Base-by-base conservation (phyloP, 2,329 filamentous ascomycete species). In the Dendrostoma leiphaemia region DNA sequence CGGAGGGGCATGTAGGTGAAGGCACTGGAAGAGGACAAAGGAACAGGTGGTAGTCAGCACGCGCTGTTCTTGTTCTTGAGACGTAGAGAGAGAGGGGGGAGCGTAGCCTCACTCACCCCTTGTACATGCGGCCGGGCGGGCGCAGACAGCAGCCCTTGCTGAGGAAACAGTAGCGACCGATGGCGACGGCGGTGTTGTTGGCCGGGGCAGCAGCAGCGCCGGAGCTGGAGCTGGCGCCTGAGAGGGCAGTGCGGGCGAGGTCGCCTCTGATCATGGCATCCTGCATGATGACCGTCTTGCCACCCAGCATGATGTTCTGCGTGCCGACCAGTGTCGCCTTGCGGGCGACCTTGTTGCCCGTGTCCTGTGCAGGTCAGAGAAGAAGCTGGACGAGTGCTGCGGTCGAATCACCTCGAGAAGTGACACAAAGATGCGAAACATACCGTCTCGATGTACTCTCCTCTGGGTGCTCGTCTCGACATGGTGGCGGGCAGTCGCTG, bases 371-470 rank as follows among this genome's bases (percentile, higher is more conserved):
- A 24, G 1, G 50, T 31, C 24, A 41, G 32, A 34, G 45, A 43
- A 37, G 24, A 41, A 21, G 47, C 12, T 10, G 34, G 9, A 29
- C 53, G 13, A 37, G 4, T 37, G 34, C 17, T 12, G 21, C 3
- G 26, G 47, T 48, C n/a, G 29, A 15, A 43, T 28, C 7, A 31
- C 37, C 21, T 10, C 21, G 26, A n/a, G 19, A 29, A 26, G 19
- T 12, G 10, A 19, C 29, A 1, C 26, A 28, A 12, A 44, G 41
- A 28, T 43, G 17, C 12, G 17, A 1, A 7, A 59, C 81, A 65
- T 80, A 96, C 92, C 51, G 94, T 99, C 74, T 97, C 93, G 59
- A 99, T 97, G 69, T 97, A 97, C 72, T 97, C 92, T 72, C 90
- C 90, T 73, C 91, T 96, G 9, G 83, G 80, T 48, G 85, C 78